Percentiles rank a stretch among this genome's conserved stretches.
Conservation (phyloP, 345 rosid genomes). For the Linum usitatissimum region DNA sequence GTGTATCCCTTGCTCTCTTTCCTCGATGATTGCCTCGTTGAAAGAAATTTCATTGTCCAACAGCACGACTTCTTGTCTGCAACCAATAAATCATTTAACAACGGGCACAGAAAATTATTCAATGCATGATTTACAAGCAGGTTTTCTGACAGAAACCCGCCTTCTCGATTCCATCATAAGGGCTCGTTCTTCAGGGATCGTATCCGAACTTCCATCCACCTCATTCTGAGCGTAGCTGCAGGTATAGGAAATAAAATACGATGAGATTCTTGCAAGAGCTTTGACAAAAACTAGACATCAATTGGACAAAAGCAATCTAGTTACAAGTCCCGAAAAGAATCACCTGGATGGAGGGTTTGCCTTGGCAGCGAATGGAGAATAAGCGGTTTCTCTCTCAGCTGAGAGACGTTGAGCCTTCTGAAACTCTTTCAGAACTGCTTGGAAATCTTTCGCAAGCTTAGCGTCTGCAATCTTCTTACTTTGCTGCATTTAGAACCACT, state of each 20-base stretch:
- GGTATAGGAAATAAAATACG: constrained; percentile 11
- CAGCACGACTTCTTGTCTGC: constrained; percentile 72
- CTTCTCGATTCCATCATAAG: constrained; percentile 80
- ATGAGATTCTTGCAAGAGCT: constrained; percentile 9
- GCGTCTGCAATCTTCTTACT: constrained; percentile 91
- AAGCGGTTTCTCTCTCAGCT: constrained; percentile 90
- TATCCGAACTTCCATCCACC: constrained; percentile 37
- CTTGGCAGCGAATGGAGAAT: constrained; percentile 68
- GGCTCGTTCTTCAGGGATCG: constrained; percentile 50
- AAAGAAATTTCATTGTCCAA: constrained; percentile 87
- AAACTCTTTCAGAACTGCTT: constrained; percentile 86
- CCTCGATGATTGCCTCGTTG: constrained; percentile 86
- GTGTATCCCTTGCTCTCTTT: constrained; percentile 89
- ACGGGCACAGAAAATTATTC: not conserved
- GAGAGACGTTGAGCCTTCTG: constrained; percentile 98
- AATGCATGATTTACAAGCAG: not conserved
- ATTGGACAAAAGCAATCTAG: not conserved
- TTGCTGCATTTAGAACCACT: constrained; percentile 43
- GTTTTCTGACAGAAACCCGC: constrained; percentile 14
- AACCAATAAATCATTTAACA: constrained; percentile 10
- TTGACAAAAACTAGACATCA: not conserved
- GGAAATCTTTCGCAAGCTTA: constrained; percentile 96
- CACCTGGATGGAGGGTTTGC: constrained; percentile 59
- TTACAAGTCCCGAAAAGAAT: constrained; percentile 1
- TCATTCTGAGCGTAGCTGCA: constrained; percentile 39